Conservation (phyloP, 805 yeast species). For the Aciculoconidium aculeatum region DNA sequence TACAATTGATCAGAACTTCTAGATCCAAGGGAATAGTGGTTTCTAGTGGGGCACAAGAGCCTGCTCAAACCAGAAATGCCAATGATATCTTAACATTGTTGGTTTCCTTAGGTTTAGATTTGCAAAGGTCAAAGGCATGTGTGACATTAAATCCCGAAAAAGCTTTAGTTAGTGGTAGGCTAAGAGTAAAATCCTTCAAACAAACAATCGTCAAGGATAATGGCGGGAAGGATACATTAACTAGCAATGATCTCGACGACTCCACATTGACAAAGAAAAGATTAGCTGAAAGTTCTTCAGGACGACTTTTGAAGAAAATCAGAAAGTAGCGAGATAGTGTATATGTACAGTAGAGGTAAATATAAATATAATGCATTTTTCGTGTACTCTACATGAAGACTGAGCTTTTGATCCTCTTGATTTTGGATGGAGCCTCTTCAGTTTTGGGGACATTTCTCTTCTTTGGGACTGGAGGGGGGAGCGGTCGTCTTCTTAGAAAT, state of each 20-base stretch:
- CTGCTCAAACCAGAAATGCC: conserved; percentile 58
- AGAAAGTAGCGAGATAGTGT: conserved; percentile 8
- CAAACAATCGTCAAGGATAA: conserved; percentile 63
- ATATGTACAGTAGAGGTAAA: conserved; percentile 1
- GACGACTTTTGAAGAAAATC: conserved; percentile 20
- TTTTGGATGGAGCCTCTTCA: conserved; percentile 9
- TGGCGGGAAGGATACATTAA: conserved; percentile 23
- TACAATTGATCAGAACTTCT: conserved; percentile 74
- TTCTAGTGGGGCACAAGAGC: conserved; percentile 63
- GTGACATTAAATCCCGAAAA: conserved; percentile 55
- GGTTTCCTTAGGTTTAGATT: conserved; percentile 64
- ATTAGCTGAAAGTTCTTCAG: conserved; percentile 17
- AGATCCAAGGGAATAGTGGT: conserved; percentile 74
- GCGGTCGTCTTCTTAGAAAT: conserved; percentile 7
- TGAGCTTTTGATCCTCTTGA: conserved; percentile 24
- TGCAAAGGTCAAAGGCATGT: conserved; percentile 53
- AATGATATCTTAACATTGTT: conserved; percentile 65
- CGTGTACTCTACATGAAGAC: conserved; percentile 17
- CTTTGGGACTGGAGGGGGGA: conserved; percentile 5
- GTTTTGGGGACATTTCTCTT: conserved; percentile 1
- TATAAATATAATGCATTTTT: neutral
- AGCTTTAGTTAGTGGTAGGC: conserved; percentile 66
- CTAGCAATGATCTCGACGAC: conserved; percentile 16
- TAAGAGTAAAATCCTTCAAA: conserved; percentile 69
- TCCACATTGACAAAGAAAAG: conserved; percentile 17